Evolutionary conservation across 2,329 filamentous ascomycete species (phyloP).

Genomic region (Neopestalotiopsis rosae): DNA sequence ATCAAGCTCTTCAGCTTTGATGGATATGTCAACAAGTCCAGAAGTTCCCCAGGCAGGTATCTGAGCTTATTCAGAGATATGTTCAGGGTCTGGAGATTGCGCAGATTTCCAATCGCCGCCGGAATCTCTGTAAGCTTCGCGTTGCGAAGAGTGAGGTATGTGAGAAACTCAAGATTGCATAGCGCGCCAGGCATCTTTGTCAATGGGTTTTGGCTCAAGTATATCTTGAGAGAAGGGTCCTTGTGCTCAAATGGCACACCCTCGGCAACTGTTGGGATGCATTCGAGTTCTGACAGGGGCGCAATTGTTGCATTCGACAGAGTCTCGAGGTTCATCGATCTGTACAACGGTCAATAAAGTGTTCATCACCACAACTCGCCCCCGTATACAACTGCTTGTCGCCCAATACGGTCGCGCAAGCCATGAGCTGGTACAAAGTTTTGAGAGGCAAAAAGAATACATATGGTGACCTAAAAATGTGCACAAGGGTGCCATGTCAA

Average conservation of each 20-base stretch:
- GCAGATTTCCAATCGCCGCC: constrained; percentile 60
- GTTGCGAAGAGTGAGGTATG: constrained; percentile 68
- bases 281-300: constrained; percentile 59
- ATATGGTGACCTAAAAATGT: neutral
- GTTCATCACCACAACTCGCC: no score
- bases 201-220: constrained; percentile 65
- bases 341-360: constrained; percentile 25
- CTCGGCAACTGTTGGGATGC: constrained; percentile 58
- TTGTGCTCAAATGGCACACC: constrained; percentile 65
- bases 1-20: constrained; percentile 57
- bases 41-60: constrained; percentile 66
- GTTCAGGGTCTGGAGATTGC: constrained; percentile 67
- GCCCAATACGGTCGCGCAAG: no score
- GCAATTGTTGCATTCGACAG: constrained; percentile 63
- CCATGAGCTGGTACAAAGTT: neutral
- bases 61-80: constrained; percentile 67
- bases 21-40: constrained; percentile 55
- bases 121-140: constrained; percentile 68
- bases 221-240: constrained; percentile 65
- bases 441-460: neutral
- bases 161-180: constrained; percentile 66
- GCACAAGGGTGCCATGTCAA: neutral
- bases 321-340: constrained; percentile 51
- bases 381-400: no score
- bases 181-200: constrained; percentile 61